Base-by-base conservation (phyloP, 2,329 filamentous ascomycete species). In the Fusarium bactridioides region DNA sequence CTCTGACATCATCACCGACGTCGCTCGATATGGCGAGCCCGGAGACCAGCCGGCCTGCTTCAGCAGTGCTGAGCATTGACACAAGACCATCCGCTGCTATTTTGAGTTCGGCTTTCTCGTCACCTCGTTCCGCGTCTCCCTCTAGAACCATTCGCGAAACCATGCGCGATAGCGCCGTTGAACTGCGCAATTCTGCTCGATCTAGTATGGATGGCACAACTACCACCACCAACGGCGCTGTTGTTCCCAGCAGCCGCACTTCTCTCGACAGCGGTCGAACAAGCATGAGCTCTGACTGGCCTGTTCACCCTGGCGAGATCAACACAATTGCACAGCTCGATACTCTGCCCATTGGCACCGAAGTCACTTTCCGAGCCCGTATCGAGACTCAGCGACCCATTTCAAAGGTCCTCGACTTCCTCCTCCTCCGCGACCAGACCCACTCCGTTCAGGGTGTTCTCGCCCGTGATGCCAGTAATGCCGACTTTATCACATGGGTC, bases 361-460 rank as follows among this genome's bases (percentile, higher is more conserved):
- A 82, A 54, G 81, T 84, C 54, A 83, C 80, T 58, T 84, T 84
- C 67, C 79, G 83, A 62, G 83, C 82, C 41, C 80, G 82, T 51
- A 83, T 83, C 44, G 77, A 82, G 70, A 93, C 94, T 63, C 87
- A 96, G 65, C 90, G 95, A 51, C 92, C 92, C 75, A 88, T 97
- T 84, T 95, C 94, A 79, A 88, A 93, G 75, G 92, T 93, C 74
- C 86, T 97, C 38, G 93, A 94, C 76, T 97, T 97, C 81, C 84
- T 97, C 47, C 88, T 97, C 65, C 92, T 97, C 78, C 91, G 95
- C 61, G 94, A 97, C 82, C 92, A 95, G 82, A 90, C 93, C 18
- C 87, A 89, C 73, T 96, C 94, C 29, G 89, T 97, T 57, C 95
- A 98, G 81, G 94, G 94, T 69, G 93, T 97, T 6, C 84, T 98